Percentiles rank a stretch among this genome's conserved stretches.
Conservation (phyloP, 164 flowering plant genomes). For the Nelumbo lutea region DNA sequence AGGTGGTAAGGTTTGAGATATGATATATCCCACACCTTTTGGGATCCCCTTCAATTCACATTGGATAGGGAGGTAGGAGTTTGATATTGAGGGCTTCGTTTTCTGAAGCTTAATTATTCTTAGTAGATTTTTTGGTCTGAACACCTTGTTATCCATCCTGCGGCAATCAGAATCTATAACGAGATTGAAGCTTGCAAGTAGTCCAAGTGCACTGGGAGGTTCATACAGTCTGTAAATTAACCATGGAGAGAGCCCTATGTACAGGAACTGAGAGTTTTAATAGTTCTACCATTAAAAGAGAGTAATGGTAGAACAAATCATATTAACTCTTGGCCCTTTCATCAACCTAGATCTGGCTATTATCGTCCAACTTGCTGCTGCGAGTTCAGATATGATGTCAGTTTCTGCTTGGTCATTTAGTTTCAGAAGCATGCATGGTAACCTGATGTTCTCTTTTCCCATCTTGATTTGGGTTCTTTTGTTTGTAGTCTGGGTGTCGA, state of each 20-base stretch:
- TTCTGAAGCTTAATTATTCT: background rate
- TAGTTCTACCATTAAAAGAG: too few relatives aligned
- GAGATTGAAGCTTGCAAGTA: constrained; percentile 9
- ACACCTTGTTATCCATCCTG: background rate
- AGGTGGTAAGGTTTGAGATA: constrained; percentile 18
- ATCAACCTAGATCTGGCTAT: too few relatives aligned
- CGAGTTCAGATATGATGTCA: too few relatives aligned
- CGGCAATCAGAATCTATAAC: background rate
- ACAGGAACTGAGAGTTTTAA: constrained; percentile 13
- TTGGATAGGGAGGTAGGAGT: background rate
- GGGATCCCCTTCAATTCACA: constrained; percentile 7
- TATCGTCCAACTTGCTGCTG: too few relatives aligned
- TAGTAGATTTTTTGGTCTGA: background rate
- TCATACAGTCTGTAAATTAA: constrained; percentile 23
- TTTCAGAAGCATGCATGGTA: too few relatives aligned
- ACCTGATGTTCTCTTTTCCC: too few relatives aligned
- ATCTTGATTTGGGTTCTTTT: too few relatives aligned
- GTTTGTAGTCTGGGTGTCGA: too few relatives aligned
- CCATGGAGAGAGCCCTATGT: constrained; percentile 5
- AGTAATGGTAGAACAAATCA: too few relatives aligned
- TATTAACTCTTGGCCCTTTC: too few relatives aligned
- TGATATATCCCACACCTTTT: background rate
- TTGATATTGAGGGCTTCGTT: background rate
- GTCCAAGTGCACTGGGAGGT: constrained; percentile 7
- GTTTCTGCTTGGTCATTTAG: too few relatives aligned